These are phyloP conservation scores for Kwoniella sp. DNA, from an alignment of 768 basidiomycete genomes.

Conservation along the genomic window DNA sequence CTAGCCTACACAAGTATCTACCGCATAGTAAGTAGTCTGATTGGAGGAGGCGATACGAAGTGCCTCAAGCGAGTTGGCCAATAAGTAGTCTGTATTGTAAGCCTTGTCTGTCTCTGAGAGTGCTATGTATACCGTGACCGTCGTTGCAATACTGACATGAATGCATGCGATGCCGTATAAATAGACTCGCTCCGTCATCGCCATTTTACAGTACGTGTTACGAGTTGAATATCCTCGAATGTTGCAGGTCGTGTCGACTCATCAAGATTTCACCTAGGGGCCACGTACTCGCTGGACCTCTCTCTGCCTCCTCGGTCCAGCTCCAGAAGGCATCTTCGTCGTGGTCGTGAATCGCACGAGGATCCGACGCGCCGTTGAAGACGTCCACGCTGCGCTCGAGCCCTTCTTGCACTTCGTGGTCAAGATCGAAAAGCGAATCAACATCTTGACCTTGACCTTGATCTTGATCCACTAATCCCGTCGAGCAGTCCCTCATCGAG, in stretches of 20 bases:
- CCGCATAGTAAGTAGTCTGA: too few relatives aligned
- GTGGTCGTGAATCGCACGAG: background rate
- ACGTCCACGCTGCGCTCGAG: background rate
- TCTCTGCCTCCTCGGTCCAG: conserved; percentile 47
- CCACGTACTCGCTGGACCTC: conserved; percentile 87
- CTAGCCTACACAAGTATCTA: too few relatives aligned
- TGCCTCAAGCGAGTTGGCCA: too few relatives aligned
- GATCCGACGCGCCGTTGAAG: background rate
- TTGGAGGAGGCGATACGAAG: too few relatives aligned
- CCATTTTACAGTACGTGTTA: too few relatives aligned
- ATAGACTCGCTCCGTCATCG: too few relatives aligned
- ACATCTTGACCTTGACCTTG: background rate
- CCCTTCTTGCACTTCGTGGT: background rate
- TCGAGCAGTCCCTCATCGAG: background rate
- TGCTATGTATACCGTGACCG: too few relatives aligned
- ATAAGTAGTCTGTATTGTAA: too few relatives aligned
- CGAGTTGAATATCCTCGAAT: conserved; percentile 90
- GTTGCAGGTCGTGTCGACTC: conserved; percentile 87
- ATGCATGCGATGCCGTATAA: too few relatives aligned
- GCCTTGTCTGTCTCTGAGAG: too few relatives aligned
- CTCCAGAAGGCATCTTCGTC: conserved; percentile 34
- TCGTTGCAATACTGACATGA: too few relatives aligned
- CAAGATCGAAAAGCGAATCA: background rate
- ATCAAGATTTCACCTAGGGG: conserved; percentile 91
- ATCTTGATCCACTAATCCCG: background rate